Evolutionary conservation across 768 basidiomycete genomes (phyloP).

Genomic region (Leccinellum luteum): DNA sequence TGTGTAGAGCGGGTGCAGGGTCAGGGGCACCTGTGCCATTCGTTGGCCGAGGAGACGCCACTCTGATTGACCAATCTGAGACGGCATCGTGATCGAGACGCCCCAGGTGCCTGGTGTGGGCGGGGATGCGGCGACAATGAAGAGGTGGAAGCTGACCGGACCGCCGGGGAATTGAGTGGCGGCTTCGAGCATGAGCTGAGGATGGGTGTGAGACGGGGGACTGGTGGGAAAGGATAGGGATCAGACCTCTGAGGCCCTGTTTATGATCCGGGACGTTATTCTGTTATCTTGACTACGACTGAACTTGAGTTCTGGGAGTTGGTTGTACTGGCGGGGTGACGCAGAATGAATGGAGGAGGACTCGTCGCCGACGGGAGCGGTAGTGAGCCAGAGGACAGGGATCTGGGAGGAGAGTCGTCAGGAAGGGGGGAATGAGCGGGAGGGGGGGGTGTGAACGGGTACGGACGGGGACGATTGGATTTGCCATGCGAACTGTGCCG

Average conservation of each 20-base stretch:
- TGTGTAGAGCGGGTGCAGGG: slow-evolving; percentile 1
- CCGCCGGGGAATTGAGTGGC: slow-evolving; percentile 30
- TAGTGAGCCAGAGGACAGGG: slow-evolving; percentile 46
- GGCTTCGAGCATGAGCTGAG: slow-evolving; percentile 29
- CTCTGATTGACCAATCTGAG: slow-evolving; percentile 33
- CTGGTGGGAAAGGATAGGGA: no score
- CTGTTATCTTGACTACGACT: slow-evolving; percentile 41
- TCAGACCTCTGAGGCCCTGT: slow-evolving; percentile 46
- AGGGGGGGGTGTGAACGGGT: neutral
- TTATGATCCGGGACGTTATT: slow-evolving; percentile 43
- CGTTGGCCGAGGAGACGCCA: slow-evolving; percentile 44
- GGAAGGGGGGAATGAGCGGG: neutral
- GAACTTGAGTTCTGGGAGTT: slow-evolving; percentile 42
- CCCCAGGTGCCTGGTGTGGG: slow-evolving; percentile 36
- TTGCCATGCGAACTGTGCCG: slow-evolving; percentile 38
- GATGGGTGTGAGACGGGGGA: neutral
- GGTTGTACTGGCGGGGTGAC: slow-evolving; percentile 42
- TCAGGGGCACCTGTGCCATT: slow-evolving; percentile 41
- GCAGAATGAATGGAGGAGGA: slow-evolving; percentile 15
- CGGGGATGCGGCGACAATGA: slow-evolving; percentile 52
- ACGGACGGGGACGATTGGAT: slow-evolving; percentile 43
- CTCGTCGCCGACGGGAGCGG: slow-evolving; percentile 38
- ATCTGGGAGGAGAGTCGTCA: slow-evolving; percentile 12
- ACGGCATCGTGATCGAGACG: slow-evolving; percentile 23
- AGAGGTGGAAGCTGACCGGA: slow-evolving; percentile 45